phyloP scores from a whole-genome alignment of 768 basidiomycete genomes.

The Leccinum barrowsii region DNA sequence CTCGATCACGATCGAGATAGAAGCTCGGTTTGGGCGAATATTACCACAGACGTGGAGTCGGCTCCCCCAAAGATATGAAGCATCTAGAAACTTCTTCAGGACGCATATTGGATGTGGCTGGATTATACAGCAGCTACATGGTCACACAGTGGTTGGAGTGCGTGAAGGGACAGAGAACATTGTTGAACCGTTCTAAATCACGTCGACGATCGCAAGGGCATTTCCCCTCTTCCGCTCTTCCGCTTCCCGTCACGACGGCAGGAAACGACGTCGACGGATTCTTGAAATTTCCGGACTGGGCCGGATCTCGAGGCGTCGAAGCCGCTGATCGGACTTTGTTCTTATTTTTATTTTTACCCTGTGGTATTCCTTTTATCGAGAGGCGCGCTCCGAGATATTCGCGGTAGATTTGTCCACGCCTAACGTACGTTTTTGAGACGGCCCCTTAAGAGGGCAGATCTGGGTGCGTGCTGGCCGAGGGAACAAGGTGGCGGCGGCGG shows the following conservation, averaged over 20 bases:
- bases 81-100: neutral
- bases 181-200: neutral
- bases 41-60: conserved; percentile 1
- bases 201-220: conserved; percentile 7
- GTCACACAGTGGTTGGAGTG: neutral
- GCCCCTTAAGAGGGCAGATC: neutral
- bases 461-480: conserved; percentile 2
- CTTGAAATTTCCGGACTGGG: conserved; percentile 13
- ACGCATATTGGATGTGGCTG: neutral
- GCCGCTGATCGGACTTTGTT: conserved; percentile 15
- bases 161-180: neutral
- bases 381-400: conserved; percentile 16
- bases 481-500: conserved; percentile 1
- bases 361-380: conserved; percentile 9
- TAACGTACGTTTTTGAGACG: neutral
- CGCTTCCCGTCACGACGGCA: conserved; percentile 1
- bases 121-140: neutral
- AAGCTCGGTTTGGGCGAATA: conserved; percentile 8
- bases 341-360: neutral
- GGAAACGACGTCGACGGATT: conserved; percentile 6
- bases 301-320: conserved; percentile 21
- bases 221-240: neutral
- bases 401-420: conserved; percentile 13
- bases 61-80: neutral
- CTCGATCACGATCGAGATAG: conserved; percentile 20